Conservation (phyloP, 306 rosid species). For the Castanopsis chinensis region DNA sequence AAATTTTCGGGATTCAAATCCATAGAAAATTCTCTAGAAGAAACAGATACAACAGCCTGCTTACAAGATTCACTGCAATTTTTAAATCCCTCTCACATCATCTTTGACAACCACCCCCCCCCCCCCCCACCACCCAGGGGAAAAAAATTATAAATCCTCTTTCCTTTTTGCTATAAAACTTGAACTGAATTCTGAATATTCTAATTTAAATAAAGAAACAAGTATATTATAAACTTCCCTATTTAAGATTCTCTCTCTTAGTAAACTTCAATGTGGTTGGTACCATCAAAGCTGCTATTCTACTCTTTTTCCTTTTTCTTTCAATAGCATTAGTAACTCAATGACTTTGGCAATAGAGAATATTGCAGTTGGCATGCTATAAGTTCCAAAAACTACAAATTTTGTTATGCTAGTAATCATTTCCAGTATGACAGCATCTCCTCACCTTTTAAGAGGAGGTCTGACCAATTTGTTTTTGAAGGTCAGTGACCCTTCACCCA, state of each 20-base stretch:
- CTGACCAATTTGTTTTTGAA: not conserved
- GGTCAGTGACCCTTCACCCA: not conserved
- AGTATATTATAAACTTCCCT: not conserved
- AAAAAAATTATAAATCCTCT: too few species aligned
- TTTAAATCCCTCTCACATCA: too few species aligned
- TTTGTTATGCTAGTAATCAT: not conserved
- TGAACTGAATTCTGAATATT: too few species aligned
- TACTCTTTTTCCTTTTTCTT: not conserved
- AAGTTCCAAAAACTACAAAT: not conserved
- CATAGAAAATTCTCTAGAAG: too few species aligned
- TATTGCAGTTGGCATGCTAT: not conserved
- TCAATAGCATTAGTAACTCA: not conserved
- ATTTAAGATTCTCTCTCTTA: not conserved
- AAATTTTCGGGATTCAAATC: too few species aligned
- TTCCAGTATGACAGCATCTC: not conserved
- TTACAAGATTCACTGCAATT: too few species aligned
- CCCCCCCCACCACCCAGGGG: too few species aligned
- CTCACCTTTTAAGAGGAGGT: not conserved
- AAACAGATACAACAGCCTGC: too few species aligned
- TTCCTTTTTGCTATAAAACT: too few species aligned
- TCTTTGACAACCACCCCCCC: too few species aligned
- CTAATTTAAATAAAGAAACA: too few species aligned
- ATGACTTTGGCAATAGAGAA: not conserved
- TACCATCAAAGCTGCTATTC: not conserved
- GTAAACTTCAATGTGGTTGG: not conserved